Conservation (phyloP, 495 filamentous ascomycete species). For the Hypoxylon trugodes region DNA sequence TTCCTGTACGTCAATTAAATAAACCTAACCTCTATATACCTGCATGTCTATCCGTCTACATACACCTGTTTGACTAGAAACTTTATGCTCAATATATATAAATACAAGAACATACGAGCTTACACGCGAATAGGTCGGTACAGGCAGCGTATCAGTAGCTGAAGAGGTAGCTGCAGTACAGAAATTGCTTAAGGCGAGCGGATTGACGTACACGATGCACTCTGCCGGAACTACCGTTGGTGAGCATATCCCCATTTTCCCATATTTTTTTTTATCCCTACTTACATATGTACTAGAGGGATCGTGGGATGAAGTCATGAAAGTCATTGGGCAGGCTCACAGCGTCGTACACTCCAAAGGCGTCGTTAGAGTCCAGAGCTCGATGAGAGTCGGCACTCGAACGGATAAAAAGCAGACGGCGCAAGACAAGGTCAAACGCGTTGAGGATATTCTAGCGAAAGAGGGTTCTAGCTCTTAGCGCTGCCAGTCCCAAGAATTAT, state of each 20-base stretch:
- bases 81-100: too few species aligned
- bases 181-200: conserved; percentile 79
- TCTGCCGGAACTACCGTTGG: conserved; percentile 91
- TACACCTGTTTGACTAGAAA: too few species aligned
- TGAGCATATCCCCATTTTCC: conserved; percentile 50
- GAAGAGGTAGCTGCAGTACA: conserved; percentile 90
- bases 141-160: conserved; percentile 80
- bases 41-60: background rate
- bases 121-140: conserved; percentile 71
- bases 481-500: too few species aligned
- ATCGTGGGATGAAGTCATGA: conserved; percentile 88
- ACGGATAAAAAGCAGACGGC: conserved; percentile 61
- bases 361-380: conserved; percentile 83
- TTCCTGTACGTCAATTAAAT: conserved; percentile 64
- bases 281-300: conserved; percentile 68
- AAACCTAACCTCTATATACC: background rate
- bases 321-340: conserved; percentile 90
- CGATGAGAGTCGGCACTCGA: conserved; percentile 83
- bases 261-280: background rate
- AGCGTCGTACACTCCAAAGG: conserved; percentile 82
- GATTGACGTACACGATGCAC: conserved; percentile 86
- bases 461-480: conserved; percentile 3
- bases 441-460: conserved; percentile 52
- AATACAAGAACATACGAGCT: background rate
- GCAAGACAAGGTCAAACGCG: conserved; percentile 56